phyloP scores from a whole-genome alignment of 2,329 filamentous ascomycete genomes.

The Stemphylium beticola region DNA sequence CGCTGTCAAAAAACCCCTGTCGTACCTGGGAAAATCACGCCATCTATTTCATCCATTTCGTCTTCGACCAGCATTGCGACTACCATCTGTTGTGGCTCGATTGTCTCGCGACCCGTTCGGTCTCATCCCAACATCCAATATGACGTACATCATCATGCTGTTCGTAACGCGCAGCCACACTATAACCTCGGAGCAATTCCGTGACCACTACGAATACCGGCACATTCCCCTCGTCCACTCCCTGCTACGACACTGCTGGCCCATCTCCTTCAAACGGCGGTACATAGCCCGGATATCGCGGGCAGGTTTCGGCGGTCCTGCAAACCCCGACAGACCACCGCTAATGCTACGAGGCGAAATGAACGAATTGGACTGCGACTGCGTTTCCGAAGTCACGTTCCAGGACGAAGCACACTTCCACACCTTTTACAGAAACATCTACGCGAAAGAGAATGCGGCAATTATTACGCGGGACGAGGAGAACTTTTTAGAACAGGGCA shows the following conservation, averaged over 20 bases:
- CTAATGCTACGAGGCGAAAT: slow-evolving; percentile 31
- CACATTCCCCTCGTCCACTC: slow-evolving; percentile 35
- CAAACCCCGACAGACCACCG: slow-evolving; percentile 31
- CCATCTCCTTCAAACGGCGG: slow-evolving; percentile 28
- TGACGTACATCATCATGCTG: slow-evolving; percentile 35
- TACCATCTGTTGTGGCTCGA: neutral
- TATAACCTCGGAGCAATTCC: slow-evolving; percentile 35
- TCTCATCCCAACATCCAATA: slow-evolving; percentile 9
- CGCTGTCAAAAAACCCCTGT: slow-evolving; percentile 14
- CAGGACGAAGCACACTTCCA: slow-evolving; percentile 29
- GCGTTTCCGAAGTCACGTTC: slow-evolving; percentile 34
- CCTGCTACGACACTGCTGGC: slow-evolving; percentile 27
- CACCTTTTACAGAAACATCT: slow-evolving; percentile 34
- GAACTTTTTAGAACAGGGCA: slow-evolving; percentile 29
- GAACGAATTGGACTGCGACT: slow-evolving; percentile 35
- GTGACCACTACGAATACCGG: slow-evolving; percentile 34
- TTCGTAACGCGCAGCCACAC: slow-evolving; percentile 32
- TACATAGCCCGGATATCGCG: slow-evolving; percentile 36
- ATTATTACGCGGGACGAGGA: slow-evolving; percentile 32
- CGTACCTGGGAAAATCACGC: neutral
- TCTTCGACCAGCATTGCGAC: neutral
- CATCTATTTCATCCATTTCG: neutral
- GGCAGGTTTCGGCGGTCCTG: slow-evolving; percentile 34
- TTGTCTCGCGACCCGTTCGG: neutral
- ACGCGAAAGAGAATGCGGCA: slow-evolving; percentile 28